Base-by-base conservation (phyloP, 208 protist genomes). In the Trypanosoma theileri region DNA sequence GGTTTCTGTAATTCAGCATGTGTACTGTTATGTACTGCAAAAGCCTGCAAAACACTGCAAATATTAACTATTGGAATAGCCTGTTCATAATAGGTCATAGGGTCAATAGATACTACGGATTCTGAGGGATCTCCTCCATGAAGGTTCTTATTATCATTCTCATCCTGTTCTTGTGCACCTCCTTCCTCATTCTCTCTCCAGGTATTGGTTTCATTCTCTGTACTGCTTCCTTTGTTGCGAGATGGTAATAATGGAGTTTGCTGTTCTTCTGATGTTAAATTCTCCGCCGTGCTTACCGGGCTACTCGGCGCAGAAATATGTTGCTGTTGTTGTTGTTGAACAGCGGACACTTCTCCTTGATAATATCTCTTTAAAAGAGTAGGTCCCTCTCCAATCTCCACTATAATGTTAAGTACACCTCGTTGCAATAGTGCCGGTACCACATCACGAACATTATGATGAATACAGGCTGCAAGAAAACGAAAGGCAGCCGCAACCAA, bases 391-490 rank as follows among this genome's bases (percentile, higher is more conserved):
- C 73, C 73, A 64, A 92, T 83, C 4, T 79, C 66, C 24, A 91
- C 22, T 13, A 86, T 70, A n/a, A 69, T 86, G 45, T 89, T 67
- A 58, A 93, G 54, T 42, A 94, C 66, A 44, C 88, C 91, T 3
- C 85, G 88, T 71, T 96, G 88, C 3, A 76, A 50, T 16, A 94
- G 81, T 14, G 87, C 74, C 0, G 88, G 91, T 21, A 92, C 86
- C 71, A 94, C 91, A 65, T 96, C 88, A 1, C 87, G 86, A 31
- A 94, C 79, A 59, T 86, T 93, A 81, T 83, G 79, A 75, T 96
- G 88, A 35, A 88, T 77, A 60, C 84, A 93, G 26, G 79, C 83
- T 10, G 84, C 80, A 40, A 96, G 75, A 46, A 93, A 71, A 0
- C 69, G 67, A 48, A 89, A 70, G 3, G 81, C 80, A 7, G 78